These are phyloP conservation scores for Podila epigama DNA, from an alignment of 192 early-diverging fungal genomes.

Conservation along the genomic window DNA sequence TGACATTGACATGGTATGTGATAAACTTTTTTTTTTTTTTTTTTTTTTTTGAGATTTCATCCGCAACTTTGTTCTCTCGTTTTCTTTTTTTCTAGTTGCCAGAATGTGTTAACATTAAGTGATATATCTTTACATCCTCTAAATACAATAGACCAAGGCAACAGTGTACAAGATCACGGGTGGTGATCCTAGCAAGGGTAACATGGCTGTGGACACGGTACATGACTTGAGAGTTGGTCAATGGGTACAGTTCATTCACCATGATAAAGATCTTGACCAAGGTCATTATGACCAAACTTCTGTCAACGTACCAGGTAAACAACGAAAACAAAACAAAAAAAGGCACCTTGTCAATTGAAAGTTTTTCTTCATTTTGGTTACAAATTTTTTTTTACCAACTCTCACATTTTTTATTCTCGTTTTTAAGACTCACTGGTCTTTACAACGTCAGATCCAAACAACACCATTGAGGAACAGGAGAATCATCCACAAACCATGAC, in stretches of 20 bases:
- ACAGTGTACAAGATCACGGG: slow-evolving; percentile 57
- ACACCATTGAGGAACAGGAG: slow-evolving; percentile 13
- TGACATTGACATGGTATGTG: slow-evolving; percentile 28
- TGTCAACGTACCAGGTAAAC: neutral
- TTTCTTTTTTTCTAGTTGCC: neutral
- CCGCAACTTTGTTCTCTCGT: neutral
- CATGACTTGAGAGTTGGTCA: slow-evolving; percentile 58
- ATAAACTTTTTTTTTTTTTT: neutral
- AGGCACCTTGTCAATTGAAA: neutral
- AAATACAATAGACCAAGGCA: slow-evolving; percentile 16
- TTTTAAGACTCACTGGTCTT: slow-evolving; percentile 7
- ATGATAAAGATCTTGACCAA: slow-evolving; percentile 6
- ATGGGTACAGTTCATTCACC: slow-evolving; percentile 54
- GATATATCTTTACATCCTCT: too few species aligned
- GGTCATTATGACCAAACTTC: slow-evolving; percentile 14
- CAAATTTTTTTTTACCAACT: neutral
- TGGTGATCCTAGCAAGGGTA: slow-evolving; percentile 64
- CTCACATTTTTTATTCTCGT: neutral
- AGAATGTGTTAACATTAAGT: neutral
- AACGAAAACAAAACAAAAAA: neutral
- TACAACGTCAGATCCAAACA: slow-evolving; percentile 27
- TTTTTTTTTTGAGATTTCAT: neutral
- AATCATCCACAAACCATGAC: neutral
- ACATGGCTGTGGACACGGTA: slow-evolving; percentile 63
- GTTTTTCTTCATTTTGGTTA: neutral